Base-by-base conservation (phyloP, 2,329 filamentous ascomycete genomes). In the Pseudocercospora fuligena region DNA sequence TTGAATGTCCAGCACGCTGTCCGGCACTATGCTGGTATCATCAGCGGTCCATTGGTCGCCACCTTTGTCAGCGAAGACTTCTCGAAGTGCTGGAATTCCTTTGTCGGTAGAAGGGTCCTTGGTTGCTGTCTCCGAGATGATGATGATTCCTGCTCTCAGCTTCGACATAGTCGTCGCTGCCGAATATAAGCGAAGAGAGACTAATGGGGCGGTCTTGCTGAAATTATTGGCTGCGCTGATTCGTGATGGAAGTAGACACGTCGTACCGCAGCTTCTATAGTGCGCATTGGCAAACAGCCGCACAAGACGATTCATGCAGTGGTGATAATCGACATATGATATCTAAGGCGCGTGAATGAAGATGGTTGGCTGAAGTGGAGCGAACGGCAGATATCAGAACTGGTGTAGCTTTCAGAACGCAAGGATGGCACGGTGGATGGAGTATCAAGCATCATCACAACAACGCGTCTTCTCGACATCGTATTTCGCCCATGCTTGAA, bases 111-210 rank as follows among this genome's bases (percentile, higher is more conserved):
- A 88, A 0, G 92, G 87, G 78, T 97, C 90, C 72, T 88, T 85
- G 8, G 90, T 88, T 5, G 94, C 95, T 5, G 95, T 99, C 60
- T 96, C 96, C 1, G 95, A 98, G 46, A 99, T 86, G 71, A 98
- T 86, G 62, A 99, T 85, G 58, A 99, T 89, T 7, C 91, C 92
- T 36, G 89, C 90, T 76, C 83, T 90, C 12, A 98, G 82, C 63
- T 83, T 63, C 6, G 46, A 58, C 56, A 58, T 58, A 19, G 25
- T 31, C 25, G 51, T 31, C 23, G 51, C 23, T 27, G 27, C 27
- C 14, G 51, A 29, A 14, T 56, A n/a, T n/a, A 56, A 31, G 23
- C 23, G 51, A 19, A 14, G 14, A 31, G 27, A 27, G 51, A 43
- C n/a, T 43, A 43, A 43, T 43, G 40, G 40, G n/a, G 16, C 40